phyloP scores from a whole-genome alignment of 75 land plant genomes.

The Pinus albicaulis region DNA sequence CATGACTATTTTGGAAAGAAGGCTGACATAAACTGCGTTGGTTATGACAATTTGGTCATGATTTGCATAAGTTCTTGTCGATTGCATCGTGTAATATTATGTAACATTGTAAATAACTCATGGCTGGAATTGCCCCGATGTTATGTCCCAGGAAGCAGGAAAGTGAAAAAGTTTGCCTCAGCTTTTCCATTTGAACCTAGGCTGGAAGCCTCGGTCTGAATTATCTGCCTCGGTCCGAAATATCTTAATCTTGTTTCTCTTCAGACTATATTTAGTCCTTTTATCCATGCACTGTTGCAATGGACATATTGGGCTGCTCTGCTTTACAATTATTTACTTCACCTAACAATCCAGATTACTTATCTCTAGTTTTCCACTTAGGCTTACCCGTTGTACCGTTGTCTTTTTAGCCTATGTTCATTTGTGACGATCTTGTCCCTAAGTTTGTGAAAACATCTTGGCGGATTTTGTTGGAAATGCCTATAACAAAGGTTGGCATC shows the following conservation, averaged over 20 bases:
- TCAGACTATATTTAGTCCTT: neutral
- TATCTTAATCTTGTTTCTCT: slow-evolving; percentile 2
- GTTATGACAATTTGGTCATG: slow-evolving; percentile 29
- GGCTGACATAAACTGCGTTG: slow-evolving; percentile 56
- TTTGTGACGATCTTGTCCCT: neutral
- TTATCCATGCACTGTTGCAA: neutral
- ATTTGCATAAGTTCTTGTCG: slow-evolving; percentile 41
- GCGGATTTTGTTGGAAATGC: neutral
- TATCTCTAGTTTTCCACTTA: neutral
- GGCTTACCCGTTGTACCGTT: neutral
- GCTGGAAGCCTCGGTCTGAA: slow-evolving; percentile 47
- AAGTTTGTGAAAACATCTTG: neutral
- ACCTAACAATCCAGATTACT: neutral
- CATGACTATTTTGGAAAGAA: slow-evolving; percentile 56
- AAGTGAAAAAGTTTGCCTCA: slow-evolving; percentile 39
- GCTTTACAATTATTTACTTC: neutral
- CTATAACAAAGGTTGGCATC: neutral
- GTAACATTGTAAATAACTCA: slow-evolving; percentile 25
- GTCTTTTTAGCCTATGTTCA: neutral
- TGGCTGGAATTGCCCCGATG: slow-evolving; percentile 54
- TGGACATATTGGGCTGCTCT: neutral
- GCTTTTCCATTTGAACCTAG: slow-evolving; percentile 62
- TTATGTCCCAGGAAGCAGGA: slow-evolving; percentile 14
- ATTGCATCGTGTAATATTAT: slow-evolving; percentile 23
- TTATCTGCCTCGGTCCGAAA: slow-evolving; percentile 32